Percentiles rank a stretch among this genome's conserved stretches.
Evolutionary conservation across 2,329 filamentous ascomycete species (phyloP).

Genomic region (Diaporthe ilicicola): DNA sequence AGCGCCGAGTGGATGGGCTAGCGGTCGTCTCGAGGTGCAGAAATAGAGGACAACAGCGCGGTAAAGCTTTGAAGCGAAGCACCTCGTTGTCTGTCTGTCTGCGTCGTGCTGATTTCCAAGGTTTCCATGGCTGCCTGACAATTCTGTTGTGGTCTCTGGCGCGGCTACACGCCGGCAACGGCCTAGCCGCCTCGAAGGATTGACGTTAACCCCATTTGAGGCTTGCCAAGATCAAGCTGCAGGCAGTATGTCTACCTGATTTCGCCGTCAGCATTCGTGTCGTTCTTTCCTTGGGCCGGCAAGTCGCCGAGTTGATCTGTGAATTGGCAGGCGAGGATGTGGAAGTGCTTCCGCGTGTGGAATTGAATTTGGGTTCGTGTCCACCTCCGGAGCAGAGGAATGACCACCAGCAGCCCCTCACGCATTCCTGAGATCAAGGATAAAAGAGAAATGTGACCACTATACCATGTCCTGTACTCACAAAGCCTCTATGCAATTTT

Average conservation of each 20-base stretch:
- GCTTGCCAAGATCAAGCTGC: conserved; percentile 9
- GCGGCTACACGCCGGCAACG: not conserved
- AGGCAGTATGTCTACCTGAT: not conserved
- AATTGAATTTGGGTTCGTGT: not conserved
- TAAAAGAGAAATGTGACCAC: too few species aligned
- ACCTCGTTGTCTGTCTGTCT: not conserved
- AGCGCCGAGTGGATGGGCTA: not conserved
- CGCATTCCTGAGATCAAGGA: too few species aligned
- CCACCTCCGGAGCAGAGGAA: not conserved
- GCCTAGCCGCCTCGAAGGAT: conserved; percentile 9
- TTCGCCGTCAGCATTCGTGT: not conserved
- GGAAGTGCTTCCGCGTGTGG: not conserved
- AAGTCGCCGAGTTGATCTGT: too few species aligned
- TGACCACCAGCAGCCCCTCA: too few species aligned
- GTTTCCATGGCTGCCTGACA: not conserved
- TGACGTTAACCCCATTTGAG: not conserved
- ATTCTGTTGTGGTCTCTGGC: not conserved
- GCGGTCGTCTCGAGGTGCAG: not conserved
- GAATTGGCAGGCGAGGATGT: not conserved
- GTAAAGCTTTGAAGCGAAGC: not conserved
- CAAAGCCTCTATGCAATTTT: too few species aligned
- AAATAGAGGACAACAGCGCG: not conserved
- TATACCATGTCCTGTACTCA: too few species aligned
- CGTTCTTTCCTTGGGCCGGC: not conserved
- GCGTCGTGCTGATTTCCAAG: not conserved